Evolutionary conservation across 441 rosid genomes (phyloP), one percentile per base, ranked within the genome.

Genomic region (Eutrema salsugineum): DNA sequence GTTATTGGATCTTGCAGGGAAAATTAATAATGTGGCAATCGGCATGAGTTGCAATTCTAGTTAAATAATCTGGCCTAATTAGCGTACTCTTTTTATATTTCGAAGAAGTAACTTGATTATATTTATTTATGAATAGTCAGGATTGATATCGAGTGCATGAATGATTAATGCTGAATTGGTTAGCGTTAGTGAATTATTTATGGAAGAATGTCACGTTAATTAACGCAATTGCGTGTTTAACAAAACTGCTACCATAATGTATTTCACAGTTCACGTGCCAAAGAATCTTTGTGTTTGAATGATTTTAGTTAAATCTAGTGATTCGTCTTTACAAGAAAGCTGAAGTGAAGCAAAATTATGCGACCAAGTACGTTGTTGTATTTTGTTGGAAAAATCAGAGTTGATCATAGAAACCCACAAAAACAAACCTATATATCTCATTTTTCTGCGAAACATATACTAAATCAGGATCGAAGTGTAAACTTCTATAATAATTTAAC

Each of bases 1-100:
- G 36, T 38, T 20, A 58, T 48, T 48, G 66, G 49, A 24, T 16
- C 33, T 44, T 44, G n/a, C 63, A 36, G 14, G 28, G 4, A 48
- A 12, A 16, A n/a, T 20, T 8, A 24, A 17, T 27, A 36, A 16
- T 59, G 66, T 48, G 66, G 67, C 66, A 10, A 70, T 49, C 4
- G 49, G 59, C 66, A 48, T 48, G 64, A 63, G 70, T 72, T 44
- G 50, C 64, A 35, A 46, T 7, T 46, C 35, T 56, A 9, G 40
- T 35, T 35, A 54, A 30, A 15, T 14, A 54, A 54, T 15, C 6
- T 17, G 4, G 61, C 9, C 11, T 5, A 56, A n/a, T n/a, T n/a
- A 5, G 27, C 62, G 5, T 56, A 35, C 11, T 35, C 62, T 16
- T 56, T 56, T 56, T 35, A 32, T 32, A 27, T 48, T 49, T 40